Conservation (phyloP, 164 flowering plant species). For the Tetrastigma voinierianum region DNA sequence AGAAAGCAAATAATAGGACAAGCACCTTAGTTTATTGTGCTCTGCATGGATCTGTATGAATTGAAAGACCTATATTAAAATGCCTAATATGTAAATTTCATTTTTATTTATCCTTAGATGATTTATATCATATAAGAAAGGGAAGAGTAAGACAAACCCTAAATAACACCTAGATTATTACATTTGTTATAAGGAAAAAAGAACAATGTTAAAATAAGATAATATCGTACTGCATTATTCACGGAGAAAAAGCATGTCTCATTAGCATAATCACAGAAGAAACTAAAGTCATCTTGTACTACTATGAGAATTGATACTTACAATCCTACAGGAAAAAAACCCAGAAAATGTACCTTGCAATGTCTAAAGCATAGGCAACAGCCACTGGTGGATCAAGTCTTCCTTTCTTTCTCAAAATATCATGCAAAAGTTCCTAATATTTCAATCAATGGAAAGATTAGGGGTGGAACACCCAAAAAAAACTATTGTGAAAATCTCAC, state of each 20-base stretch:
- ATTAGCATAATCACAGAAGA: background rate
- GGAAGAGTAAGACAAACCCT: too few relatives aligned
- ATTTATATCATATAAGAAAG: too few relatives aligned
- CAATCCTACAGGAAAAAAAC: background rate
- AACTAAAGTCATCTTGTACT: background rate
- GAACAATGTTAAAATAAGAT: background rate
- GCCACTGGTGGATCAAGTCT: conserved; percentile 50
- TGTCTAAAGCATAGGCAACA: conserved; percentile 57
- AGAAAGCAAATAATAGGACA: too few relatives aligned
- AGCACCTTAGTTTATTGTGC: too few relatives aligned
- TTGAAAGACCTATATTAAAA: too few relatives aligned
- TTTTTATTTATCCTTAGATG: too few relatives aligned
- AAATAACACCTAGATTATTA: background rate
- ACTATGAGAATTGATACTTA: background rate
- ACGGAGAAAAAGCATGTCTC: background rate
- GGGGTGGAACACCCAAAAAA: background rate
- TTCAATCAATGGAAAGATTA: conserved; percentile 12
- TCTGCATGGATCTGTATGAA: too few relatives aligned
- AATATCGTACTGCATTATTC: background rate
- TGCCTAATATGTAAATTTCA: too few relatives aligned
- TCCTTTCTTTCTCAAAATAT: conserved; percentile 49
- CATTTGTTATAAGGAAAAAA: background rate
- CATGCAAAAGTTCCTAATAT: conserved; percentile 52
- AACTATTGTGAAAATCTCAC: conserved; percentile 23
- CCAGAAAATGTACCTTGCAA: conserved; percentile 43